These are phyloP conservation scores for Wickerhamiella shivajii DNA, from an alignment of 805 yeast species.

Conservation along the genomic window DNA sequence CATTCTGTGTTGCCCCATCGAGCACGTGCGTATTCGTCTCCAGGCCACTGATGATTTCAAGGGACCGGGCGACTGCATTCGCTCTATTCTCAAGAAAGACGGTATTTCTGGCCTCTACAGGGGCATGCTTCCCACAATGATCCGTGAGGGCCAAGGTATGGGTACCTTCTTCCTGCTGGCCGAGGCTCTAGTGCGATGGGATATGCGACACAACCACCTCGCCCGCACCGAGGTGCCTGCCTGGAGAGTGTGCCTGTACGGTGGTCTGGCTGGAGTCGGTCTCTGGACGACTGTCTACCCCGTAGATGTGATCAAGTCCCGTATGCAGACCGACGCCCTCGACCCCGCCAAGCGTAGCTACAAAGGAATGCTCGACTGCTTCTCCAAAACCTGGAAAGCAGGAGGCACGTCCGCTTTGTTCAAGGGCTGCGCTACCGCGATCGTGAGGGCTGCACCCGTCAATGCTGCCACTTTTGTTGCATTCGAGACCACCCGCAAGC, in stretches of 20 bases:
- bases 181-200: constrained; percentile 69
- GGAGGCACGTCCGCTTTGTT: constrained; percentile 67
- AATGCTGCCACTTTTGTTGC: constrained; percentile 94
- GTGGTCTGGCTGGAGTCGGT: constrained; percentile 82
- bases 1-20: constrained; percentile 82
- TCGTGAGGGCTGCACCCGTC: constrained; percentile 94
- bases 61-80: constrained; percentile 66
- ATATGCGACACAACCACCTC: constrained; percentile 33
- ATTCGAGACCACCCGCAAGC: constrained; percentile 64
- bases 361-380: constrained; percentile 44
- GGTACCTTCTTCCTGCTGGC: constrained; percentile 79
- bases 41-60: constrained; percentile 65
- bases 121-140: constrained; percentile 69
- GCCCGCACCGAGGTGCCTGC: constrained; percentile 68
- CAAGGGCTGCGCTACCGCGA: constrained; percentile 84
- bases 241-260: constrained; percentile 72
- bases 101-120: constrained; percentile 48
- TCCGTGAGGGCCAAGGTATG: constrained; percentile 77
- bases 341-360: constrained; percentile 44
- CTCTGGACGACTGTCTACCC: constrained; percentile 84
- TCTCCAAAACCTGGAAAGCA: constrained; percentile 36
- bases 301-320: constrained; percentile 79
- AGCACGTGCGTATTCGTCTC: constrained; percentile 82
- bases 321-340: constrained; percentile 63
- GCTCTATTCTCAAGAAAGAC: constrained; percentile 36